Evolutionary conservation across 305 asterid genomes (phyloP).

Genomic region (Solanum hybrid): DNA sequence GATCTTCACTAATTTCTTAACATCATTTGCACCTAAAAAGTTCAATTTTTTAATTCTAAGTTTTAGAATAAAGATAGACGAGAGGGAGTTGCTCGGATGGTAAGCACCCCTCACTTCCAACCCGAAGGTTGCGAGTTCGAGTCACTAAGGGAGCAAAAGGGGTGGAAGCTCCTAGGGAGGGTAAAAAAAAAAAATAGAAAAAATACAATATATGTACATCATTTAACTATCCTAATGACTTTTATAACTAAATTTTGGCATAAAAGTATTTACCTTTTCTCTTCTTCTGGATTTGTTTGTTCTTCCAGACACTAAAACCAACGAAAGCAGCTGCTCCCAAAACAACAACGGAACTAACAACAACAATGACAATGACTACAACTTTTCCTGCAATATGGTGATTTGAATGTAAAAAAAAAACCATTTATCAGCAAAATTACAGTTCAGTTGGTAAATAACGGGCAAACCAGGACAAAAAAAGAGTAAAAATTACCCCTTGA

Average conservation of each 20-base stretch:
- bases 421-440: background rate
- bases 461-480: background rate
- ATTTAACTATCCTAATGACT: background rate
- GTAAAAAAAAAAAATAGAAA: no score
- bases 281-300: constrained; percentile 10
- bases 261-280: constrained; percentile 12
- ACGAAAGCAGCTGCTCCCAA: constrained; percentile 3
- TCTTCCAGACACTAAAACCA: constrained; percentile 17
- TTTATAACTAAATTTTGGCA: background rate
- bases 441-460: background rate
- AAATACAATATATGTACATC: background rate
- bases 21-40: constrained; percentile 20
- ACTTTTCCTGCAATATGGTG: constrained; percentile 6
- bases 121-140: no score
- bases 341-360: constrained; percentile 9
- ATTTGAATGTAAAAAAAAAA: background rate
- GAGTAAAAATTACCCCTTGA: constrained; percentile 12
- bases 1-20: constrained; percentile 15
- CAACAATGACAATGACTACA: background rate
- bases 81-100: no score
- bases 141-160: no score
- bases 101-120: no score
- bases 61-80: no score
- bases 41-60: background rate
- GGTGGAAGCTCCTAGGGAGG: no score